Evolutionary conservation across 78 protist species (phyloP).

Genomic region (Creolimax fragrantissima): DNA sequence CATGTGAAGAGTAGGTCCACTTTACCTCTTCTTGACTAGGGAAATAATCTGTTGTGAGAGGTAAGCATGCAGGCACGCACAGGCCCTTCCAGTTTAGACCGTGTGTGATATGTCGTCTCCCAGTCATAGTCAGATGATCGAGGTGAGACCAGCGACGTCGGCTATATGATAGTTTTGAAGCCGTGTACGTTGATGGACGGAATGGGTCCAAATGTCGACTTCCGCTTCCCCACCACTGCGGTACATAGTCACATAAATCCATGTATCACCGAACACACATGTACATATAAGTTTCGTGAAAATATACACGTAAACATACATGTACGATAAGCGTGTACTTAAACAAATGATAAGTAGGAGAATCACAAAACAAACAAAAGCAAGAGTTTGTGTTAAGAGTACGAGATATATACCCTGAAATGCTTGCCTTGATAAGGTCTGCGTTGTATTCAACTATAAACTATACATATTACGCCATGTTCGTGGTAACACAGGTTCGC

Average conservation of each 20-base stretch:
- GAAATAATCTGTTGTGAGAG: constrained; percentile 35
- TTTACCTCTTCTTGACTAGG: constrained; percentile 18
- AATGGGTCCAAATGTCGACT: background rate
- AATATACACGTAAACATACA: background rate
- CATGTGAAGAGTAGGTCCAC: background rate
- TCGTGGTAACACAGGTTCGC: too few relatives aligned
- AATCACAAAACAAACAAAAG: too few relatives aligned
- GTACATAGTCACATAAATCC: background rate
- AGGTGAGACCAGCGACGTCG: constrained; percentile 31
- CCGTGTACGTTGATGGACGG: background rate
- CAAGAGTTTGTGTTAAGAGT: too few relatives aligned
- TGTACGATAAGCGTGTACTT: too few relatives aligned
- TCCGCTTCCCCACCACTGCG: background rate
- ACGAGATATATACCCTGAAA: too few relatives aligned
- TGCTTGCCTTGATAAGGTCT: too few relatives aligned
- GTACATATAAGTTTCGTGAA: background rate
- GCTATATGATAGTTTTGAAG: background rate
- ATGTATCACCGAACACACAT: background rate
- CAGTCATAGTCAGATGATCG: background rate
- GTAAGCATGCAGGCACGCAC: constrained; percentile 30
- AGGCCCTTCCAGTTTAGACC: constrained; percentile 24
- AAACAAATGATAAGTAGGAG: too few relatives aligned
- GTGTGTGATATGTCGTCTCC: background rate
- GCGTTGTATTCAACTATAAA: too few relatives aligned
- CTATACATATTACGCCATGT: too few relatives aligned